Evolutionary conservation across 1,284 basidiomycete species (phyloP).

Genomic region (Tilletia caries): DNA sequence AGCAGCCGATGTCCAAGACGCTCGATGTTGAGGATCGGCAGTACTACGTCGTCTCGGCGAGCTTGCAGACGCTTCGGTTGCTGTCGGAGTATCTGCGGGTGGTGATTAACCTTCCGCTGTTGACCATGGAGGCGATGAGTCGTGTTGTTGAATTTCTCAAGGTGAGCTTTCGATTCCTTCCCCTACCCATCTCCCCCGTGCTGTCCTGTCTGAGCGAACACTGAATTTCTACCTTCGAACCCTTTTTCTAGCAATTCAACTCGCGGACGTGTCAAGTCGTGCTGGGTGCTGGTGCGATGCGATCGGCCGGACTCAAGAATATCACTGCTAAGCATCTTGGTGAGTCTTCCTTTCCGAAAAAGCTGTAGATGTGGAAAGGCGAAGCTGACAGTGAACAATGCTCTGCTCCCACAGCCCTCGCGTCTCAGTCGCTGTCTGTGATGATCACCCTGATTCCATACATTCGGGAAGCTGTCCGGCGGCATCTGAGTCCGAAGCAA

Average conservation of each 20-base stretch:
- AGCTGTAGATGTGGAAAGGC: slow-evolving; percentile 16
- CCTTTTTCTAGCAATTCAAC: slow-evolving; percentile 65
- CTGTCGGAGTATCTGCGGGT: slow-evolving; percentile 82
- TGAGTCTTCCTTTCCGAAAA: slow-evolving; percentile 18
- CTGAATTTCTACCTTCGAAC: background rate
- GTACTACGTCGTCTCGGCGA: slow-evolving; percentile 62
- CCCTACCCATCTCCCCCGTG: too few species aligned
- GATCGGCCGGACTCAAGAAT: slow-evolving; percentile 92
- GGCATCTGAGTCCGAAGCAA: slow-evolving; percentile 84
- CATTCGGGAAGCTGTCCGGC: slow-evolving; percentile 84
- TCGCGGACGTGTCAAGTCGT: slow-evolving; percentile 98
- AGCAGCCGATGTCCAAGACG: slow-evolving; percentile 61
- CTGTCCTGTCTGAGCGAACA: background rate
- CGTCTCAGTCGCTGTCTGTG: slow-evolving; percentile 89
- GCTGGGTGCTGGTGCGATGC: slow-evolving; percentile 93
- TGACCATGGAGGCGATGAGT: slow-evolving; percentile 90
- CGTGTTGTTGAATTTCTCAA: slow-evolving; percentile 89
- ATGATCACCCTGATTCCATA: slow-evolving; percentile 95
- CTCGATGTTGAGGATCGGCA: slow-evolving; percentile 71
- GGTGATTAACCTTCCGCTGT: slow-evolving; percentile 78
- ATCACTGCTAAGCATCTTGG: slow-evolving; percentile 93
- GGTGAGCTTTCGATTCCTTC: slow-evolving; percentile 8
- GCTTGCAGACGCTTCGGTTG: slow-evolving; percentile 68
- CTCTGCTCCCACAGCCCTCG: slow-evolving; percentile 67
- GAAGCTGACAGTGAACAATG: slow-evolving; percentile 17